Evolutionary conservation across 2,329 filamentous ascomycete species (phyloP).

Genomic region (Stachybotrys elegans): DNA sequence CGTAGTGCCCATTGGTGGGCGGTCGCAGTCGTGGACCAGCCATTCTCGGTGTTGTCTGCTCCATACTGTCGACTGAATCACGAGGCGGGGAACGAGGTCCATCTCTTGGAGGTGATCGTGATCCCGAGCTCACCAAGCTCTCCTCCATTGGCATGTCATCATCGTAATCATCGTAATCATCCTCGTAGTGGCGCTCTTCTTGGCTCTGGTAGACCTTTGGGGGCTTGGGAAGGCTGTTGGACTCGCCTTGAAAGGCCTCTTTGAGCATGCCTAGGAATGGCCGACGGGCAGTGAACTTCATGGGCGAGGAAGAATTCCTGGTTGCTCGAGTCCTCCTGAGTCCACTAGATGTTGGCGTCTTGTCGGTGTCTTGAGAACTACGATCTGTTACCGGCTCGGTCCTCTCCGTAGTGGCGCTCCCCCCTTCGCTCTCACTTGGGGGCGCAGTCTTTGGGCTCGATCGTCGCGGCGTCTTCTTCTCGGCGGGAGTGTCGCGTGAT

Average conservation of each 20-base stretch:
- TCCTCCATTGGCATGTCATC: conserved; percentile 12
- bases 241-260: conserved; percentile 60
- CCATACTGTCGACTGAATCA: conserved; percentile 7
- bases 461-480: neutral
- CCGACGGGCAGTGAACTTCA: conserved; percentile 41
- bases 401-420: neutral
- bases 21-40: conserved; percentile 32
- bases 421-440: neutral
- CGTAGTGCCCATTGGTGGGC: conserved; percentile 50
- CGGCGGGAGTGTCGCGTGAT: neutral
- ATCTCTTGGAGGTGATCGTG: neutral
- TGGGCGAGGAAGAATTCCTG: conserved; percentile 41
- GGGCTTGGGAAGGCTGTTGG: conserved; percentile 39
- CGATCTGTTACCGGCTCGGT: neutral
- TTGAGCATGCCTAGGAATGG: conserved; percentile 54
- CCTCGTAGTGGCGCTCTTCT: conserved; percentile 31
- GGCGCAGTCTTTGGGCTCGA: conserved; percentile 6
- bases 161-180: conserved; percentile 18
- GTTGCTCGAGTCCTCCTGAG: conserved; percentile 54
- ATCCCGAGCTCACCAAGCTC: neutral
- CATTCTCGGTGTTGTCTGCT: conserved; percentile 19
- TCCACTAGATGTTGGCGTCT: conserved; percentile 27
- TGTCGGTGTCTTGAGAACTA: conserved; percentile 9
- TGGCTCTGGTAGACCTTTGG: conserved; percentile 44
- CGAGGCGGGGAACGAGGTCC: neutral